Evolutionary conservation across 2,329 filamentous ascomycete species (phyloP).

Genomic region (Stromatinia cepivora): DNA sequence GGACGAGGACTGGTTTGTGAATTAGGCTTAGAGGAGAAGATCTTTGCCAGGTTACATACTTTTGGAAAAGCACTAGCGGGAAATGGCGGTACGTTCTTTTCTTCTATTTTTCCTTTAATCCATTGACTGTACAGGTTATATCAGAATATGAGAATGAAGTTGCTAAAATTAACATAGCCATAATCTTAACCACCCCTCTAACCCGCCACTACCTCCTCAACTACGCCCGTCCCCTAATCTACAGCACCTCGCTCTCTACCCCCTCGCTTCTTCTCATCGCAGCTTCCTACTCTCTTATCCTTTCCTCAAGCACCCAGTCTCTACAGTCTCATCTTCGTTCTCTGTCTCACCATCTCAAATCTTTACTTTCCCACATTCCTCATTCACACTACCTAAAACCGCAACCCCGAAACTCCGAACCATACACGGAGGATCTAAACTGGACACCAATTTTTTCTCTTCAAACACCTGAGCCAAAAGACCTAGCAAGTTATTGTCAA

Average conservation of each 20-base stretch:
- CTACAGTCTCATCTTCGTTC: neutral
- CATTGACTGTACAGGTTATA: too few relatives aligned
- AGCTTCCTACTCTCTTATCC: slow-evolving; percentile 50
- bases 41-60: slow-evolving; percentile 53
- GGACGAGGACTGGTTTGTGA: slow-evolving; percentile 52
- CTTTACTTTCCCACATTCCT: slow-evolving; percentile 48
- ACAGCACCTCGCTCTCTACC: slow-evolving; percentile 46
- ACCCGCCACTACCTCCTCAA: slow-evolving; percentile 36
- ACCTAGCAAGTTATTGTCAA: slow-evolving; percentile 62
- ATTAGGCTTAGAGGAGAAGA: slow-evolving; percentile 50
- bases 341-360: slow-evolving; percentile 1
- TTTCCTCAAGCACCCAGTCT: slow-evolving; percentile 48
- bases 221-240: slow-evolving; percentile 44
- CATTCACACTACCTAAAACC: slow-evolving; percentile 27
- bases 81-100: slow-evolving; percentile 40
- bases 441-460: slow-evolving; percentile 65
- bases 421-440: neutral
- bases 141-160: neutral
- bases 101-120: slow-evolving; percentile 26
- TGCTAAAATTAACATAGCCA: slow-evolving; percentile 43
- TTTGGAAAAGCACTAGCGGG: slow-evolving; percentile 54
- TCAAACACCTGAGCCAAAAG: slow-evolving; percentile 57
- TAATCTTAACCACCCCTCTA: slow-evolving; percentile 30
- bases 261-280: slow-evolving; percentile 46
- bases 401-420: slow-evolving; percentile 43